Conservation (phyloP, 768 basidiomycete genomes). For the Macrocybe gigantea region DNA sequence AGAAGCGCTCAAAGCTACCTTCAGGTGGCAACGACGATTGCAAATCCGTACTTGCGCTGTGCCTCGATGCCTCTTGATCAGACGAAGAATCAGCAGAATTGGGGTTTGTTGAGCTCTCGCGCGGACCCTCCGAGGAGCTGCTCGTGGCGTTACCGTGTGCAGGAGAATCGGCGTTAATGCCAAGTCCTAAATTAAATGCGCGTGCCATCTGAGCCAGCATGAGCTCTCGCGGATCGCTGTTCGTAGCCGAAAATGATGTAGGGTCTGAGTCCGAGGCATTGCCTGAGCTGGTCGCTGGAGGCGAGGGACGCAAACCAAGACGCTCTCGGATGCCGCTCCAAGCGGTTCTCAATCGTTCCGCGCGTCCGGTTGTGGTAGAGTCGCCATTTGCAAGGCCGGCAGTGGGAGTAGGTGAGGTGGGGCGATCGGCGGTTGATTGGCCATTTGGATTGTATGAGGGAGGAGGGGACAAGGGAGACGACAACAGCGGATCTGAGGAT, state of each 20-base stretch:
- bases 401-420: conserved; percentile 41
- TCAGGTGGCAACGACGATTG: conserved; percentile 30
- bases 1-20: conserved; percentile 76
- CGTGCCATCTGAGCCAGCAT: conserved; percentile 81
- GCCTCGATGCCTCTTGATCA: conserved; percentile 1
- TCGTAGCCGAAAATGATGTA: conserved; percentile 3
- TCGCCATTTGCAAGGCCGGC: conserved; percentile 23
- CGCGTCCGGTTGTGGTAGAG: conserved; percentile 24
- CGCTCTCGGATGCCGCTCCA: conserved; percentile 69
- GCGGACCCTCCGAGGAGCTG: neutral
- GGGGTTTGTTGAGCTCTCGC: too few relatives aligned
- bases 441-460: conserved; percentile 28
- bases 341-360: conserved; percentile 53
- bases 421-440: conserved; percentile 11
- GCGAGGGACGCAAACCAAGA: conserved; percentile 42
- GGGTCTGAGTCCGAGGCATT: conserved; percentile 5
- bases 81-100: conserved; percentile 3
- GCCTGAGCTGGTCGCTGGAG: conserved; percentile 11
- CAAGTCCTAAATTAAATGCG: conserved; percentile 70
- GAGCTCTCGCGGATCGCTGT: conserved; percentile 54
- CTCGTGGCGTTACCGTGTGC: neutral
- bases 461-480: conserved; percentile 45
- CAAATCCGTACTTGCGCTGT: too few relatives aligned
- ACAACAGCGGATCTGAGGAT: conserved; percentile 58
- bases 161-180: conserved; percentile 27